These are phyloP conservation scores for Mucor mucedo DNA, from an alignment of 371 early-diverging fungal species.

Conservation along the genomic window DNA sequence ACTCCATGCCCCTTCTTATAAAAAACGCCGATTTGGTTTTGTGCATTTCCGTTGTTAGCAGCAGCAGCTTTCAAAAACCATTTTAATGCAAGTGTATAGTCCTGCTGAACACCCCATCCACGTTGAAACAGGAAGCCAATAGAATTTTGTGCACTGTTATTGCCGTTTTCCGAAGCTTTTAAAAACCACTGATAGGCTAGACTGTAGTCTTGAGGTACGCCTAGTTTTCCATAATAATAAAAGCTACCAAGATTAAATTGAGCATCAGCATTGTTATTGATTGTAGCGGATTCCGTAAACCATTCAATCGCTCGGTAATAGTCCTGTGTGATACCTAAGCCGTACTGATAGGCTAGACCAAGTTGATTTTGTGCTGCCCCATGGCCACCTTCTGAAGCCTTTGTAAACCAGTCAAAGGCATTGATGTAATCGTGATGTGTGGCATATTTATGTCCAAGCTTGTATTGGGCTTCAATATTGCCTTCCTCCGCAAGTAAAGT, in stretches of 20 bases:
- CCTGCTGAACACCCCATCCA: conserved; percentile 7
- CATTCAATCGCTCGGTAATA: conserved; percentile 2
- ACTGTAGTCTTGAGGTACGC: not conserved
- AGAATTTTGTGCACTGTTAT: conserved; percentile 4
- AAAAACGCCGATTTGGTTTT: conserved; percentile 12
- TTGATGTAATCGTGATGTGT: not conserved
- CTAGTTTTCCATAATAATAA: conserved; percentile 7
- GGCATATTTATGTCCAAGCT: not conserved
- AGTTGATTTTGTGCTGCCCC: conserved; percentile 10
- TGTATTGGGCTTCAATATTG: conserved; percentile 4
- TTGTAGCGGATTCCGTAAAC: conserved; percentile 10
- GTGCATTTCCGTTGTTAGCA: conserved; percentile 6
- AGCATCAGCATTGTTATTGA: not conserved
- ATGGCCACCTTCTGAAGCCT: not conserved
- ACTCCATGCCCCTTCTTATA: conserved; percentile 14
- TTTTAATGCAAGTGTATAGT: conserved; percentile 2
- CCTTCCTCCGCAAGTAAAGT: not conserved
- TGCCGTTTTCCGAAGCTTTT: conserved; percentile 3
- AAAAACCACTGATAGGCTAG: conserved; percentile 9
- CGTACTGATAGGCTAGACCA: conserved; percentile 7
- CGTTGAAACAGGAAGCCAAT: conserved; percentile 4
- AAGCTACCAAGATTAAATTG: conserved; percentile 7
- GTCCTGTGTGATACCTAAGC: conserved; percentile 4
- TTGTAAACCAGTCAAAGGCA: conserved; percentile 6
- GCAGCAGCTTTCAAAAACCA: conserved; percentile 16